Base-by-base conservation (phyloP, 352 stramenopile species). In the Phytophthora hybrid region DNA sequence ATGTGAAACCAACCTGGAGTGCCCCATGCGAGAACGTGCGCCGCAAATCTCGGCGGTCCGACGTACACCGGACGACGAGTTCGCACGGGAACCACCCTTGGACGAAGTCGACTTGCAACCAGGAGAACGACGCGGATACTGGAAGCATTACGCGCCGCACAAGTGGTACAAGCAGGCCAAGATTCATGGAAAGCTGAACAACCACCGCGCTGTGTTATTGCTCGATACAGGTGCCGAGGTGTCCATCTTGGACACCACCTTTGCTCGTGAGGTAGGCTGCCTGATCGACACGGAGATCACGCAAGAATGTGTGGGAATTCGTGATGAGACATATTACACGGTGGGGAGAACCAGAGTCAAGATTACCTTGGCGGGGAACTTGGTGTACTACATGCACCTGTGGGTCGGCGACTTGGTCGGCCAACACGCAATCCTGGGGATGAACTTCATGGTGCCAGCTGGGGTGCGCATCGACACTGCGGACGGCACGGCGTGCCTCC, bases 161-260 rank as follows among this genome's bases (percentile, higher is more conserved):
- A 79, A 82, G 52, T 44, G 31, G 44, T 73, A 76, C 26, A 55
- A 61, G 16, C 63, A 83, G 29, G 72, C 66, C 11, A 79, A 80
- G 54, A 65, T 69, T 0, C 5, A 2, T 0, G 66, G 65, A 0
- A 61, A 57, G 29, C 29, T 80, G 3, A 52, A 80, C 54, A 67
- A 80, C 59, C 34, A 29, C 2, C 47, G 58, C 6, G 63, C 76
- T 1, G 57, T 34, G 23, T 14, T 76, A 9, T 26, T 80, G 13
- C 49, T 77, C 14, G 76, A 82, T 19, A 74, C 61, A 23, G 57
- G 57, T 19, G 69, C 61, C 62, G 62, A 71, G 32, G 62, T 71
- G 56, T 76, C 69, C 6, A 68, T 76, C 6, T 0, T 77, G 10
- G 70, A 77, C 29, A 63, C 59, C 47, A 16, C 64, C 23, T 26